A percentile compares a stretch with the other conserved stretches of the same genome.
Conservation (phyloP, 2,329 filamentous ascomycete genomes). For the Claviceps maximensis region DNA sequence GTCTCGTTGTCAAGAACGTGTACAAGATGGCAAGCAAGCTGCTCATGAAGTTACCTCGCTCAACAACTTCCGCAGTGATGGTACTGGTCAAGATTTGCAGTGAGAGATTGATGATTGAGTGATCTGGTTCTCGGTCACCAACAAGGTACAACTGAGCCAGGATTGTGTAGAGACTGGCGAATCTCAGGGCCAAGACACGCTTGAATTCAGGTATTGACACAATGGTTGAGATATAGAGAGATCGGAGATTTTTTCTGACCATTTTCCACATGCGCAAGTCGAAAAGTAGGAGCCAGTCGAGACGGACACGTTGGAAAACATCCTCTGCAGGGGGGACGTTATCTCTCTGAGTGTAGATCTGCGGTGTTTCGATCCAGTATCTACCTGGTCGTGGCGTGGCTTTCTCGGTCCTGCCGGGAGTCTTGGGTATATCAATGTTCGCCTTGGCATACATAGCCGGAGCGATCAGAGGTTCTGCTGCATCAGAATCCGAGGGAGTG, state of each 20-base stretch:
- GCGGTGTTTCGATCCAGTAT: constrained; percentile 79
- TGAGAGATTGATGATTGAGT: constrained; percentile 96
- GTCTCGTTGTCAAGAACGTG: constrained; percentile 88
- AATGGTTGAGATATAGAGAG: constrained; percentile 92
- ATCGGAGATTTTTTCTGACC: constrained; percentile 74
- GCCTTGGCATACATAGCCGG: constrained; percentile 48
- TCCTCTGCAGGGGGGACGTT: constrained; percentile 66
- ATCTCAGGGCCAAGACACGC: constrained; percentile 79
- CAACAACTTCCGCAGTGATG: constrained; percentile 90
- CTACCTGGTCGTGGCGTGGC: constrained; percentile 50
- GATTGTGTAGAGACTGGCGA: constrained; percentile 87
- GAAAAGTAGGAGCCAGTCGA: constrained; percentile 92
- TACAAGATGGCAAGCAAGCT: constrained; percentile 93
- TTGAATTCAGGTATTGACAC: constrained; percentile 96
- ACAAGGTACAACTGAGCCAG: constrained; percentile 91
- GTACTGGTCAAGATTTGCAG: constrained; percentile 94
- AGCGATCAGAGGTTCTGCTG: constrained; percentile 49
- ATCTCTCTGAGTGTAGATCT: constrained; percentile 49
- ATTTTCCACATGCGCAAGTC: constrained; percentile 96
- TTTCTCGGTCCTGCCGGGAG: constrained; percentile 45
- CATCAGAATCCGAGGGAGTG: constrained; percentile 62
- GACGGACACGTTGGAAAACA: constrained; percentile 72
- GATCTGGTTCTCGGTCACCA: constrained; percentile 89
- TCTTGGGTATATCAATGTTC: constrained; percentile 66
- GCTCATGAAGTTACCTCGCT: constrained; percentile 88